These are phyloP conservation scores for Leishmania tropica DNA, from an alignment of 208 protist genomes.

Conservation along the genomic window DNA sequence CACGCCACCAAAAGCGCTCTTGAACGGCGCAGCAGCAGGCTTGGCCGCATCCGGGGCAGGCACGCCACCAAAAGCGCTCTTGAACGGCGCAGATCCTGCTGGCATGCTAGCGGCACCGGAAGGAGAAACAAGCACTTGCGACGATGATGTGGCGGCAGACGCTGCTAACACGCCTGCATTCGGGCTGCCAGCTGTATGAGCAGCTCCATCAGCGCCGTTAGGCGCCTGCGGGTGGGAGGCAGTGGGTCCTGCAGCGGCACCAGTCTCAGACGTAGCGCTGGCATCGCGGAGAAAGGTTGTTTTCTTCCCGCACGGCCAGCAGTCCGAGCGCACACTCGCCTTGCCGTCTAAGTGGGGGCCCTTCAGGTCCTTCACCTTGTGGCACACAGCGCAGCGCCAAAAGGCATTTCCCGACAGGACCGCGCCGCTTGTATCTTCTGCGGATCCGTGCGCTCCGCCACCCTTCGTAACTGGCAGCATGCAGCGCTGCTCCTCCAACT, in stretches of 20 bases:
- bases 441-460: neutral
- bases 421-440: neutral
- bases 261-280: neutral
- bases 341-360: neutral
- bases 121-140: neutral
- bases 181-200: no score
- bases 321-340: neutral
- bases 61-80: no score
- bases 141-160: no score
- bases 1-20: no score
- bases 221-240: no score
- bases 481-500: no score
- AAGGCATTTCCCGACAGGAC: neutral
- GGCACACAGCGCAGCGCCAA: neutral
- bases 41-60: no score
- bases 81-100: no score
- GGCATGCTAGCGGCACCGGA: neutral
- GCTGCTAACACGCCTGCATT: no score
- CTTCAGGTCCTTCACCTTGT: neutral
- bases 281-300: neutral
- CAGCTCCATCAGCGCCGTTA: no score
- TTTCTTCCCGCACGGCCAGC: slow-evolving; percentile 1
- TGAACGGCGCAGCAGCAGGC: no score
- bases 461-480: neutral
- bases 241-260: neutral